phyloP scores from a whole-genome alignment of 192 early-diverging fungal genomes.

The Dissophora ornata region DNA sequence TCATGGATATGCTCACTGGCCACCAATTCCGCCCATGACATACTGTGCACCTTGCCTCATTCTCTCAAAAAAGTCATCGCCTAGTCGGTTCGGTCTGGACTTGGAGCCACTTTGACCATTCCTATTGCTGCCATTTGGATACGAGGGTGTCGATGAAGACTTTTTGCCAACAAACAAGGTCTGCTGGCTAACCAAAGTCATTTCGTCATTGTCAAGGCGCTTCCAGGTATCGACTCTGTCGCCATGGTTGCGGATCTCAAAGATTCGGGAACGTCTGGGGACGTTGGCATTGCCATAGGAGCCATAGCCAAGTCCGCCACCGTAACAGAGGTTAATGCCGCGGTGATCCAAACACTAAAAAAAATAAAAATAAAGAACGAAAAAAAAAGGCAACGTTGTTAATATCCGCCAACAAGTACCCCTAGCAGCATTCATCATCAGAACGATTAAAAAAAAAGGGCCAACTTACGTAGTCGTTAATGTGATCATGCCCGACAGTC shows the following conservation, averaged over 20 bases:
- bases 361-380: constrained; percentile 5
- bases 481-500: constrained; percentile 43
- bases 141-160: not conserved
- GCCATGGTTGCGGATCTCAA: constrained; percentile 46
- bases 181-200: constrained; percentile 52
- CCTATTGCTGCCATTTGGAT: not conserved
- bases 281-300: constrained; percentile 53
- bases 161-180: constrained; percentile 37
- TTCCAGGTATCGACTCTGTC: constrained; percentile 59
- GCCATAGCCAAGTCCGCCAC: constrained; percentile 56
- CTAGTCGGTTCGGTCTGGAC: not conserved
- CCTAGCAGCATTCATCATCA: no score
- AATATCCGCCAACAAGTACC: no score
- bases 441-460: no score
- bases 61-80: constrained; percentile 19
- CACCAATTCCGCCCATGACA: constrained; percentile 12
- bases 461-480: constrained; percentile 51
- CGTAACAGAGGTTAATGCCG: constrained; percentile 58
- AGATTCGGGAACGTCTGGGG: constrained; percentile 56
- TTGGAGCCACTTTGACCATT: not conserved
- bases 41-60: constrained; percentile 22
- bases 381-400: not conserved
- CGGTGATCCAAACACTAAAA: constrained; percentile 52
- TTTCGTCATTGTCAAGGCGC: constrained; percentile 48
- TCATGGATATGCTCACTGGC: no score